Evolutionary conservation across 495 filamentous ascomycete genomes (phyloP), one percentile per base, ranked within the genome.

Genomic region (Aspergillus cristatus): DNA sequence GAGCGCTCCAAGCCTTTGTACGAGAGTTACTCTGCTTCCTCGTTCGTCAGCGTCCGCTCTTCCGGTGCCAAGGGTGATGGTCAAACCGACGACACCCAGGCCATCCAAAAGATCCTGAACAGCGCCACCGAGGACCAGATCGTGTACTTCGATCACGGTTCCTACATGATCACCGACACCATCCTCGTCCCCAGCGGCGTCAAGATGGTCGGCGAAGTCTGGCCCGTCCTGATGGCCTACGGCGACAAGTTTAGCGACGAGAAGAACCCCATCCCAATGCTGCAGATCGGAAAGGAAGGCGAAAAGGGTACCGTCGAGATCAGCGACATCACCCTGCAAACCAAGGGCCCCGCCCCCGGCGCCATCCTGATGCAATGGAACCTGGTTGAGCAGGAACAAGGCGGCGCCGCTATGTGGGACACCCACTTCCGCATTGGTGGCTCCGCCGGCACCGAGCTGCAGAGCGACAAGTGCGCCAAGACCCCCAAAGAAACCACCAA

Each of bases 341-440:
- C 63, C 46, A 65, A 67, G 55, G 65, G 90, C 72, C 63, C 85
- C 2, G 78, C 84, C 45, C 84, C 88, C 13, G 90, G 90, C 40
- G 89, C 89, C 16, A 83, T 94, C 48, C 65, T 97, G 32, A 74
- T 95, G 57, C 72, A 97, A 51, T 97, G 88, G 87, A 96, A 97
- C 64, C 53, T 95, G 5, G 80, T 72, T 6, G 74, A 72, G 14
- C 55, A 67, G 2, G 60, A 67, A 6, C 78, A 82, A 31, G 89
- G 85, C 40, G 75, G 81, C 0, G 74, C 73, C 6, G 89, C 76
- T 25, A 76, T 95, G 65, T 97, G 87, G 87, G 90, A 97, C 53
- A 82, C 88, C 7, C 90, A 96, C 60, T 80, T 86, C 59, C 86
- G 90, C 41, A 67, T 82, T 15, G 81, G 88, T 38, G 90, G 90